Evolutionary conservation across 2,329 filamentous ascomycete genomes (phyloP), one percentile per base, ranked within the genome.

Genomic region (Fusarium sp.): DNA sequence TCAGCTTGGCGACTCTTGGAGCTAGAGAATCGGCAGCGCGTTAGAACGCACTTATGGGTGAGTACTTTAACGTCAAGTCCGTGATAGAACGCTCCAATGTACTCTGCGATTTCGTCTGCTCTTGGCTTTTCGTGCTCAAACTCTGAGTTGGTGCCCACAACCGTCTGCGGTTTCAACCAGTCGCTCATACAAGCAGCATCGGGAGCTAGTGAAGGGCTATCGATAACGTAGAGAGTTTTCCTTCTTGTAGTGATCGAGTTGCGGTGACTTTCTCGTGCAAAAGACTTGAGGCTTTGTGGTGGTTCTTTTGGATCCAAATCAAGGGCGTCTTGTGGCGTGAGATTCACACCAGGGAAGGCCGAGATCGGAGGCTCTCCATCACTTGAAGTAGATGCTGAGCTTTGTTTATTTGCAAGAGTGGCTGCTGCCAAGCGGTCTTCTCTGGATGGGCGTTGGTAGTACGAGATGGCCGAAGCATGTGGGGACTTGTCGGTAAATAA

Each of bases 41-140:
- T 84, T 78, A 90, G 91, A 1, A 72, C 67, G 17, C 90, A 80
- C 3, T 68, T 61, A 2, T 76, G 47, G 0, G 83, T 79, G 4
- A 90, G 82, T 1, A 79, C 52, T 59, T 86, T 87, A 6, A 92
- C 86, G 0, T 82, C 76, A 30, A 93, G 77, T 0, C 86, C 87
- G 70, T 90, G 85, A 73, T 91, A 93, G 65, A 87, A 87, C 0
- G 83, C 84, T 0, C 69, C 47, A 7, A 87, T 71, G 62, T 87
- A 87, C 4, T 78, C 76, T 20, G 81, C 66, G 1, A 84, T 35
- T 35, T 85, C 80, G 12, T 81, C 74, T 0, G 75, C 52, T 0
- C 66, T 68, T 14, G 83, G 84, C 8, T 47, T 54, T 14, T 54
- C 50, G 27, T 54, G 50, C 50, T 33, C 50, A 14, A 14, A 20